Evolutionary conservation across 805 yeast genomes (phyloP).

Genomic region (Starmerella riodocensis): DNA sequence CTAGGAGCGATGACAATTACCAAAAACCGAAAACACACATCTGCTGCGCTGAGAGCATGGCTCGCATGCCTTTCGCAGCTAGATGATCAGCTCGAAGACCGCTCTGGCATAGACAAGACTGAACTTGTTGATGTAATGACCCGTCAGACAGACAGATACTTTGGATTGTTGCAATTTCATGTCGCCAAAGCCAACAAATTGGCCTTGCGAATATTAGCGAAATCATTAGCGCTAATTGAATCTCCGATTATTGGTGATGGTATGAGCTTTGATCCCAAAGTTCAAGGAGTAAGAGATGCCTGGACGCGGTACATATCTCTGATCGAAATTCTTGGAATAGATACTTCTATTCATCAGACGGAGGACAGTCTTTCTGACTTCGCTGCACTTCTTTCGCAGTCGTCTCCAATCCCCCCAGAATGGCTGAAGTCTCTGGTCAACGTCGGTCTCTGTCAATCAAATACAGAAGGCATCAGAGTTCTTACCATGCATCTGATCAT

Average conservation of each 20-base stretch:
- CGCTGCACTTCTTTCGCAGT: slow-evolving; percentile 36
- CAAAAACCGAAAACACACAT: slow-evolving; percentile 3
- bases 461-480: slow-evolving; percentile 65
- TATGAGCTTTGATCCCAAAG: slow-evolving; percentile 34
- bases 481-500: slow-evolving; percentile 46
- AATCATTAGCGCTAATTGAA: slow-evolving; percentile 37
- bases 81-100: no score
- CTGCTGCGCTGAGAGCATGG: slow-evolving; percentile 15
- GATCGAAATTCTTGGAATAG: slow-evolving; percentile 69
- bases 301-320: slow-evolving; percentile 68
- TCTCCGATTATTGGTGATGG: slow-evolving; percentile 28
- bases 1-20: background rate
- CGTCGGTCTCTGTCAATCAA: slow-evolving; percentile 53
- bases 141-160: slow-evolving; percentile 4
- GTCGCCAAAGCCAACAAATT: slow-evolving; percentile 32
- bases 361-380: slow-evolving; percentile 63
- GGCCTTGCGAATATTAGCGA: slow-evolving; percentile 49
- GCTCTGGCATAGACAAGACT: background rate
- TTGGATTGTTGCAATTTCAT: slow-evolving; percentile 2
- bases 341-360: slow-evolving; percentile 75
- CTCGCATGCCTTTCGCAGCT: slow-evolving; percentile 4
- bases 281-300: slow-evolving; percentile 25
- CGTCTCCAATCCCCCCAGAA: slow-evolving; percentile 43
- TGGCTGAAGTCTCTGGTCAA: slow-evolving; percentile 67
- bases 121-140: background rate